These are phyloP conservation scores for Psilocybe azurescens DNA, from an alignment of 768 basidiomycete genomes.

Conservation along the genomic window DNA sequence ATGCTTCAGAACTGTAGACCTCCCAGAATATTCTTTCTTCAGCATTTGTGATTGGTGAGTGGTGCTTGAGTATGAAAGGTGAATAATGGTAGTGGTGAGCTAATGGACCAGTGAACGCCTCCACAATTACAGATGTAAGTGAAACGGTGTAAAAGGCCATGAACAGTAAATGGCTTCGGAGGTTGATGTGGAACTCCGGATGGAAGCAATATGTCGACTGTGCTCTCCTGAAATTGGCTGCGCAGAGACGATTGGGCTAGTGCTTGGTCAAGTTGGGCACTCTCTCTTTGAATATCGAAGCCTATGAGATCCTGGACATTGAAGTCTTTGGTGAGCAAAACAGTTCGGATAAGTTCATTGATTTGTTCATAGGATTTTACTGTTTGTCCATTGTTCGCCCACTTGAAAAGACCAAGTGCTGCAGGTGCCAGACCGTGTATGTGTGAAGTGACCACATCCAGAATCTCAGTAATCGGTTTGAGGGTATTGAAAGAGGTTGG, in stretches of 20 bases:
- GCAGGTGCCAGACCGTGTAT: not conserved
- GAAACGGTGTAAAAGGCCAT: constrained; percentile 32
- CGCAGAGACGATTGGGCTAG: constrained; percentile 6
- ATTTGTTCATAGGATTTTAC: constrained; percentile 19
- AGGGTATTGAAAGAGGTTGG: constrained; percentile 8
- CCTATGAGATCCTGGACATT: constrained; percentile 11
- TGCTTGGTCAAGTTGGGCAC: constrained; percentile 16
- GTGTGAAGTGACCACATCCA: not conserved
- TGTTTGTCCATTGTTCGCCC: constrained; percentile 26
- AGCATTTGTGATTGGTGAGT: not conserved
- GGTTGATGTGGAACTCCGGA: constrained; percentile 25
- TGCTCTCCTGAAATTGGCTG: constrained; percentile 15
- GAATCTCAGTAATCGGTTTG: constrained; percentile 14
- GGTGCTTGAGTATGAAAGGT: constrained; percentile 32
- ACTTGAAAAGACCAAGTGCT: constrained; percentile 25
- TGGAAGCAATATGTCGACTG: constrained; percentile 33
- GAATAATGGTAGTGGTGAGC: constrained; percentile 30
- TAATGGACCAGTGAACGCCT: constrained; percentile 24
- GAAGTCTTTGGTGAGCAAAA: constrained; percentile 25
- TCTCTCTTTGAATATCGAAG: constrained; percentile 19
- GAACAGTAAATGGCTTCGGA: constrained; percentile 24
- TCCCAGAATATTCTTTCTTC: constrained; percentile 30
- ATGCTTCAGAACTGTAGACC: constrained; percentile 37
- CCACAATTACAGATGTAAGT: constrained; percentile 28
- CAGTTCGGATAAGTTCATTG: constrained; percentile 22